Conservation (phyloP, 169 alveolate genomes). For the Plasmodium billcollinsi region DNA sequence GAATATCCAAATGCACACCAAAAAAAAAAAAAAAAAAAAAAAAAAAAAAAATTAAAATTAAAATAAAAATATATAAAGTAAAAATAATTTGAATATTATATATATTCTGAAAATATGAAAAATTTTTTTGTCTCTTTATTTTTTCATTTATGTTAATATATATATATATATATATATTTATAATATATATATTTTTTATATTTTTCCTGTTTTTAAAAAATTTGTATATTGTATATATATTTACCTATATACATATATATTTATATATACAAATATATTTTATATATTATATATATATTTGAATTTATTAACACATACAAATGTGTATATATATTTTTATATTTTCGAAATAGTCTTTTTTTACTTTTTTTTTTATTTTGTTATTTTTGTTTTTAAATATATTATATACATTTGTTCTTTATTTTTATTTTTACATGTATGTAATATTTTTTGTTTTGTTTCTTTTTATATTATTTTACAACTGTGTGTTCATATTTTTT, state of each 20-base stretch:
- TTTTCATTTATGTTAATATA: constrained; percentile 1
- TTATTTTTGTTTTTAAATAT: background rate
- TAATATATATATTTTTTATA: constrained; percentile 8
- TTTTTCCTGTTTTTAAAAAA: background rate
- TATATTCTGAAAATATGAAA: background rate
- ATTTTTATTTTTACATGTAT: background rate
- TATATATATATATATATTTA: background rate
- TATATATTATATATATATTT: too few relatives aligned
- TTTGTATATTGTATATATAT: background rate
- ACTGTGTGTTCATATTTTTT: background rate
- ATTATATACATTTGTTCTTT: constrained; percentile 7
- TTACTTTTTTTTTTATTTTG: background rate
- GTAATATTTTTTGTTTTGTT: background rate
- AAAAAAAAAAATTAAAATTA: background rate
- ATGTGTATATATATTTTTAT: background rate
- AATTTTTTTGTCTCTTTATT: background rate
- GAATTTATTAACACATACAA: background rate
- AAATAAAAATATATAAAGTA: background rate
- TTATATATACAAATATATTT: too few relatives aligned
- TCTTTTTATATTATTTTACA: background rate
- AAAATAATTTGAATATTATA: background rate
- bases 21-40: constrained; percentile 2
- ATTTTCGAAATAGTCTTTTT: background rate
- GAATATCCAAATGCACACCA: constrained; percentile 22
- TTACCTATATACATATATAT: constrained; percentile 9